phyloP scores from a whole-genome alignment of 257 asterid genomes.

The Marsdenia floribunda region DNA sequence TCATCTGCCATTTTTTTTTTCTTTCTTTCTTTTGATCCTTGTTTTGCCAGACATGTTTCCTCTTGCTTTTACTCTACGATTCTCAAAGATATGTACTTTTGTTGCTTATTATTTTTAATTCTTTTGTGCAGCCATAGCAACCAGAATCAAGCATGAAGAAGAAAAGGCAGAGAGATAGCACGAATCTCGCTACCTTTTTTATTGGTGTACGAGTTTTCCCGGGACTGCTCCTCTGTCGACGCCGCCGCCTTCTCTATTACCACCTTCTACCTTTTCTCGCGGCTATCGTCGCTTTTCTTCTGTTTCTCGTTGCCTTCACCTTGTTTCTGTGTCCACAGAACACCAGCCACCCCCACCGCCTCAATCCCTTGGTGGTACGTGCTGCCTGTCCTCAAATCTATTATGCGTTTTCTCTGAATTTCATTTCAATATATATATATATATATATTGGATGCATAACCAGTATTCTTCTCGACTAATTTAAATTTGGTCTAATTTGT shows the following conservation, averaged over 20 bases:
- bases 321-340: conserved; percentile 43
- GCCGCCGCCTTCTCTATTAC: conserved; percentile 34
- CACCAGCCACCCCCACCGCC: conserved; percentile 21
- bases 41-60: not conserved
- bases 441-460: not conserved
- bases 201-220: conserved; percentile 38
- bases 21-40: not conserved
- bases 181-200: conserved; percentile 10
- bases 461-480: not conserved
- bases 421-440: too few species aligned
- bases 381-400: not conserved
- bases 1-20: not conserved
- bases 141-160: conserved; percentile 30
- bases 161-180: conserved; percentile 29
- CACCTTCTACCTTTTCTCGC: conserved; percentile 38
- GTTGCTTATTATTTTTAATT: not conserved
- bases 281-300: conserved; percentile 36
- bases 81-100: not conserved
- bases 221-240: conserved; percentile 39
- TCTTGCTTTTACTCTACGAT: not conserved
- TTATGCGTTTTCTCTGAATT: not conserved
- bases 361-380: conserved; percentile 34
- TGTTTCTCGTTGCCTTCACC: conserved; percentile 37
- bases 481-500: not conserved
- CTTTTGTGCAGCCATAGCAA: not conserved